Base-by-base conservation (phyloP, 352 stramenopile genomes). In the Lagenidium giganteum region DNA sequence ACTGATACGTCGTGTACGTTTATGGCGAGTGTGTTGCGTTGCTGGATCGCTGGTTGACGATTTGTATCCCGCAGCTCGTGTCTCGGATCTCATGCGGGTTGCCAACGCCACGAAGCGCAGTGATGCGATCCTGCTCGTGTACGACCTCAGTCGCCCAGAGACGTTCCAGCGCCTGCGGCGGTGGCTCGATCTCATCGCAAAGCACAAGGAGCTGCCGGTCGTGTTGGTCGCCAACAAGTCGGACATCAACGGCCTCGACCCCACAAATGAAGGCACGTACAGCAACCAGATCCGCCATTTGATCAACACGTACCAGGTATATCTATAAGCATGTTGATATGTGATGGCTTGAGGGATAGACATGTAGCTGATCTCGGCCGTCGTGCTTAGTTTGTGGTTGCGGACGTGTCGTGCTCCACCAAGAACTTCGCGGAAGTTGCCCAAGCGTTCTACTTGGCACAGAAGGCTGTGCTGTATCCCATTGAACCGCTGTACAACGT, bases 391-490 rank as follows among this genome's bases (percentile, higher is more conserved):
- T 93, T 92, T 62, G 74, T 92, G 9, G 80, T 94, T 20, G 82
- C 68, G 14, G 79, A 74, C 18, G 69, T 88, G 35, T 79, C 91
- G 53, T 95, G 85, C 65, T 95, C 85, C 27, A 77, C 85, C 8
- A 87, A 89, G 43, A 89, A 90, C 54, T 90, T 94, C 57, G 82
- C 83, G 1, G 80, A 95, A 42, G 82, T 95, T 18, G 78, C 80
- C 3, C 81, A 91, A 46, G 83, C 86, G 6, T 95, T 95, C 51
- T 88, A 88, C 61, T 67, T 90, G 27, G 85, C 85, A 3, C 83
- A 95, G 42, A 93, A 95, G 49, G 81, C 83, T 5, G 85, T 95
- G n/a, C 29, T 95, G 9, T 95, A 95, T 53, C 85, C 85, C 3
- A 70, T 93, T 17, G 70, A 83, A 18, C 85, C 85, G n/a, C 62